These are phyloP conservation scores for Orobanche coerulescens DNA, from an alignment of 257 asterid species.

Conservation along the genomic window DNA sequence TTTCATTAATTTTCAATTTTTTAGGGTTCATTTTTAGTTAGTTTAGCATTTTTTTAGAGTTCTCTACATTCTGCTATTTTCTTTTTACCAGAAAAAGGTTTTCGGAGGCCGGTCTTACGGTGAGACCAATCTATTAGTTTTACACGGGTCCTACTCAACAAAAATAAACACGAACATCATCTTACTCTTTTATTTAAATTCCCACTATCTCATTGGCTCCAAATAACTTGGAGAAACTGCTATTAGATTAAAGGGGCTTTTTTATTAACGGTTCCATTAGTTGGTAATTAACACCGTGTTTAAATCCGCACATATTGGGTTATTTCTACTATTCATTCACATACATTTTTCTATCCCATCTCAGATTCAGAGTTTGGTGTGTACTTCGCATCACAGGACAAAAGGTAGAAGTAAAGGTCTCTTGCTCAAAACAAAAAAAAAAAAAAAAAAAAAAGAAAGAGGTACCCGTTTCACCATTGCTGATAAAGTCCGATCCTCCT, in stretches of 20 bases:
- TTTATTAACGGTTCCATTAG: not conserved
- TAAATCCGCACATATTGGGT: no score
- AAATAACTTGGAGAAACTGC: not conserved
- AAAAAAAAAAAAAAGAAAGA: slow-evolving; percentile 14
- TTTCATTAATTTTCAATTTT: no score
- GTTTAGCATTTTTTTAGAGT: no score
- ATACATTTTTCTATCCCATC: not conserved
- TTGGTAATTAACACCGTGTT: not conserved
- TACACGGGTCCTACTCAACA: no score
- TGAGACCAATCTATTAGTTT: no score
- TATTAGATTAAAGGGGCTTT: not conserved
- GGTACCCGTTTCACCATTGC: slow-evolving; percentile 78
- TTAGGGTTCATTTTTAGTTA: no score
- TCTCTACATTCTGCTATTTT: no score
- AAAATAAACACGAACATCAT: no score
- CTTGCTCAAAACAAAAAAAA: not conserved
- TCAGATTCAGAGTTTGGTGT: not conserved
- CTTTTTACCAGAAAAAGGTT: no score
- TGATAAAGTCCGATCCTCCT: slow-evolving; percentile 70
- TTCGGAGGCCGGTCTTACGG: no score
- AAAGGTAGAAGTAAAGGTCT: not conserved
- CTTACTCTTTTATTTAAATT: no score
- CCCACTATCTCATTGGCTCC: not conserved
- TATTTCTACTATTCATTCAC: not conserved
- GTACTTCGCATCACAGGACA: not conserved